Evolutionary conservation across 768 basidiomycete genomes (phyloP), one percentile per base, ranked within the genome.

Genomic region (Daedaleopsis sinensis): DNA sequence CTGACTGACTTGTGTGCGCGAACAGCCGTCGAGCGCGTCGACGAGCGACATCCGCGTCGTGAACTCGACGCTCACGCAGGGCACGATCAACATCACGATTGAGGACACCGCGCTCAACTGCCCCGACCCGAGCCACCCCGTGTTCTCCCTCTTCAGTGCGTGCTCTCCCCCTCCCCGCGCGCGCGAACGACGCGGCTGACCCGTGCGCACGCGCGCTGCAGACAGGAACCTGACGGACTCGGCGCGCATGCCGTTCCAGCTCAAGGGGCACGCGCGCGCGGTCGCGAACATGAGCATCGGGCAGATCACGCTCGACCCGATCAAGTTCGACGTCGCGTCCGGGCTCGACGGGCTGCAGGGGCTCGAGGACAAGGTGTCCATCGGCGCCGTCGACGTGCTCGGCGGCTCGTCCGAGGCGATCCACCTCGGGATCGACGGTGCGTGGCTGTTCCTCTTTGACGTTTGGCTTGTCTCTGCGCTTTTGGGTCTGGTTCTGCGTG

Each of bases 241-340:
- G 16, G 71, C 75, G 27, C 69, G 59, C n/a, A 78, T 79, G 36
- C 72, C 80, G 11, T 90, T 91, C 72, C 75, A 77, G 43, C 78
- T 91, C 39, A 74, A 84, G 48, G 89, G 89, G 37, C 77, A 80
- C 62, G 84, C 88, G 55, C 77, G 78, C 19, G 83, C 89, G 4
- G 72, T 88, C 10, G 84, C 88, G 21, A 86, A 80, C 63, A 80
- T 80, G 68, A 83, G 81, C 68, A 78, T 90, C 55, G 89, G 89
- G 42, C 77, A 82, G 65, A 83, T 91, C 58, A 85, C 82, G n/a
- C 78, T 91, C 9, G 82, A 88, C 69, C 81, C 86, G 6, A 90
- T 91, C 71, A 83, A 83, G 58, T 87, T 91, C 70, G 84, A 90
- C 63, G 89, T 90, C 3, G 78, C 86, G 8, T 85, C 87, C 5